Conservation (phyloP, 164 flowering plant genomes). For the Cinnamomum chago region DNA sequence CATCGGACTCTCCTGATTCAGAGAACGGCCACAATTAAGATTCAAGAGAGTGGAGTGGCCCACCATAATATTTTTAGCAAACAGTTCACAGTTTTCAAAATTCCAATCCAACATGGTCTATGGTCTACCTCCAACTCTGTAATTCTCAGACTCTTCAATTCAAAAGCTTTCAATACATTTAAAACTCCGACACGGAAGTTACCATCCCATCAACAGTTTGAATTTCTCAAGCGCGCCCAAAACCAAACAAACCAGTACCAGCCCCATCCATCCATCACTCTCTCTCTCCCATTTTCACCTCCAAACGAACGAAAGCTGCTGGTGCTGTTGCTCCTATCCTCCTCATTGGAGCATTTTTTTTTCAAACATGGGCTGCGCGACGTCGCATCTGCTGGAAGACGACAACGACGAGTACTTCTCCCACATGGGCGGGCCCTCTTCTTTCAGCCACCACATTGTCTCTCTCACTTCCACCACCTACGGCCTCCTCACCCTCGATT, state of each 20-base stretch:
- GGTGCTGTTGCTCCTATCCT: neutral
- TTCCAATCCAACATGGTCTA: too few species aligned
- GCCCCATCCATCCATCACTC: neutral
- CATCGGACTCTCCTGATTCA: too few species aligned
- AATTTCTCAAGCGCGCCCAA: neutral
- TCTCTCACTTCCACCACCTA: conserved; percentile 94
- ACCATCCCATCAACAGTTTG: too few species aligned
- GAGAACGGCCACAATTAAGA: too few species aligned
- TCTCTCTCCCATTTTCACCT: neutral
- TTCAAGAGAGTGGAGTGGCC: too few species aligned
- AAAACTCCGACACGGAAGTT: too few species aligned
- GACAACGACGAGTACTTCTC: conserved; percentile 48
- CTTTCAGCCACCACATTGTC: conserved; percentile 71
- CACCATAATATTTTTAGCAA: too few species aligned
- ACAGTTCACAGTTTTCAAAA: too few species aligned
- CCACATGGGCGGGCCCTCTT: conserved; percentile 44
- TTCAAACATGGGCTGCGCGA: conserved; percentile 74
- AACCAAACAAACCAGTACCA: neutral
- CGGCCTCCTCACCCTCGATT: conserved; percentile 77
- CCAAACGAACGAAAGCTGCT: neutral
- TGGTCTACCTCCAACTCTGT: too few species aligned
- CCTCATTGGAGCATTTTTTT: neutral
- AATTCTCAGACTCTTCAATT: too few species aligned
- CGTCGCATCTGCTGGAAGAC: conserved; percentile 54
- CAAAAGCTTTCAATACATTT: too few species aligned